Evolutionary conservation across 805 yeast genomes (phyloP).

Genomic region (Candida multigemmis): DNA sequence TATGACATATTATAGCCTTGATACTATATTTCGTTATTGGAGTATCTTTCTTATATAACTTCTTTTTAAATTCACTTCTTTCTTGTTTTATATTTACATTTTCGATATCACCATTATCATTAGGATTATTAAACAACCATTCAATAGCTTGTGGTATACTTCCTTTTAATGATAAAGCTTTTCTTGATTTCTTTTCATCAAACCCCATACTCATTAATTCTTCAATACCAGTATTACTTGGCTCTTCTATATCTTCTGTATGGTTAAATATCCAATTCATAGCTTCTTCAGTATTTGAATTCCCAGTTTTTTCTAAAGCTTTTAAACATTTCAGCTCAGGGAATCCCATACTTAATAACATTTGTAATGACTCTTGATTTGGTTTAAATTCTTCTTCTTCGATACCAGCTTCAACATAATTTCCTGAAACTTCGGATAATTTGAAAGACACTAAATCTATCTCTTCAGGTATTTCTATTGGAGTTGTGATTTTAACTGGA

Average conservation of each 20-base stretch:
- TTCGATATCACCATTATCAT: constrained; percentile 55
- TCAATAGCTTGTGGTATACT: constrained; percentile 76
- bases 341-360: constrained; percentile 81
- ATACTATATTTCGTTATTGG: constrained; percentile 30
- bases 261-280: constrained; percentile 88
- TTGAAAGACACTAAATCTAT: constrained; percentile 36
- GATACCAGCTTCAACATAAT: constrained; percentile 16
- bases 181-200: constrained; percentile 49
- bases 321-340: constrained; percentile 53
- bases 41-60: constrained; percentile 4
- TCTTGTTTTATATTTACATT: constrained; percentile 21
- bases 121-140: constrained; percentile 82
- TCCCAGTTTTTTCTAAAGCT: constrained; percentile 70
- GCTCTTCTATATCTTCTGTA: constrained; percentile 74
- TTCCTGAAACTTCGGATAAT: constrained; percentile 20
- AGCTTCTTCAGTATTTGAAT: constrained; percentile 57
- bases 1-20: constrained; percentile 72
- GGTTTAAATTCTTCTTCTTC: constrained; percentile 35
- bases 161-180: constrained; percentile 55
- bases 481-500: constrained; percentile 74
- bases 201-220: constrained; percentile 74
- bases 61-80: constrained; percentile 6
- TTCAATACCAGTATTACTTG: constrained; percentile 35
- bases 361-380: constrained; percentile 42
- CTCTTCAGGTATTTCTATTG: constrained; percentile 42